Conservation (phyloP, 2,329 filamentous ascomycete species). For the Fusarium xyrophilum region DNA sequence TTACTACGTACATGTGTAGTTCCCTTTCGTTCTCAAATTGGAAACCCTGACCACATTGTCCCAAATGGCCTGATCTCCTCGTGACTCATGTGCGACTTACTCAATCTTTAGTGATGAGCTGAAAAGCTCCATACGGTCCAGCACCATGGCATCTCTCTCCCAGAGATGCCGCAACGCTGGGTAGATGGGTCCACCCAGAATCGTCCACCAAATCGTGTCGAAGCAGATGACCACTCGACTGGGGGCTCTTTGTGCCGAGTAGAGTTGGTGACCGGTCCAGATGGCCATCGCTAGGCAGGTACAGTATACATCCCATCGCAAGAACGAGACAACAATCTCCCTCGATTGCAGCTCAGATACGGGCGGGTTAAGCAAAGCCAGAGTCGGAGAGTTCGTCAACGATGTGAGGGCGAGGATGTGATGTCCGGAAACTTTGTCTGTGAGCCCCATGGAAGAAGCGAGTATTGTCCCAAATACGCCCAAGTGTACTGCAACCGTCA, state of each 20-base stretch:
- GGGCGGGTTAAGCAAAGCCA: constrained; percentile 17
- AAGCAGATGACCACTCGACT: neutral
- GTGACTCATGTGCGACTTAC: neutral
- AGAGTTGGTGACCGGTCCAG: constrained; percentile 27
- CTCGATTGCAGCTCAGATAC: constrained; percentile 7
- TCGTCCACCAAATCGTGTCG: neutral
- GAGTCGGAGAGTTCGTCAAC: constrained; percentile 15
- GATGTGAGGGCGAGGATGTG: constrained; percentile 29
- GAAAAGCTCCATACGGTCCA: neutral
- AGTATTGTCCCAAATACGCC: constrained; percentile 13
- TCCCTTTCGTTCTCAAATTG: neutral
- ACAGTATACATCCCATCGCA: constrained; percentile 36
- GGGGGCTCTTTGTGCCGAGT: neutral
- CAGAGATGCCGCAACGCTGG: constrained; percentile 30
- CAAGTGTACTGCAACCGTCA: constrained; percentile 10
- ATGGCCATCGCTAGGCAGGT: constrained; percentile 25
- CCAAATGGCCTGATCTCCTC: neutral
- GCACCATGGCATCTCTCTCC: constrained; percentile 16
- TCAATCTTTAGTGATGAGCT: neutral
- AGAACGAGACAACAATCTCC: constrained; percentile 29
- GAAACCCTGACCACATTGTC: neutral
- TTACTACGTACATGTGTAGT: neutral
- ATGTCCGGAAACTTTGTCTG: constrained; percentile 1
- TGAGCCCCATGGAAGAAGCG: neutral
- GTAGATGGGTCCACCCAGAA: constrained; percentile 26